These are phyloP conservation scores for Phytopythium vexans DNA, from an alignment of 352 stramenopile species.

Conservation along the genomic window DNA sequence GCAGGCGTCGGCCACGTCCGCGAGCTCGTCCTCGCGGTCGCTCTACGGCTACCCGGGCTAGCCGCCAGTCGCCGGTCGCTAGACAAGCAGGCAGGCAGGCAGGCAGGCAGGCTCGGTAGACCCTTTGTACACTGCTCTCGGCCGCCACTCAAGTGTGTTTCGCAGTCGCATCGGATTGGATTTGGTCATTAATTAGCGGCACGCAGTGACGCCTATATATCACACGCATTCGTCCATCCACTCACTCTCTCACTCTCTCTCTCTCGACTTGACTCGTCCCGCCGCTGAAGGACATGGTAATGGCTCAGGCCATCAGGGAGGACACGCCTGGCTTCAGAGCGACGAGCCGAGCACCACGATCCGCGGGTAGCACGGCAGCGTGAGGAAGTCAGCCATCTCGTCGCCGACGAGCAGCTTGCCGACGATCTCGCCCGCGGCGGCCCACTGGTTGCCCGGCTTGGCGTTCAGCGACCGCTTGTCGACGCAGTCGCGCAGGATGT, in stretches of 20 bases:
- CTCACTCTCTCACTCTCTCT: background rate
- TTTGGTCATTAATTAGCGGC: too few relatives aligned
- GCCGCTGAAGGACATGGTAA: too few relatives aligned
- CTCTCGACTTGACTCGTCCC: background rate
- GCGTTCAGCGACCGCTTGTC: conserved; percentile 48
- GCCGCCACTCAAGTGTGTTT: too few relatives aligned
- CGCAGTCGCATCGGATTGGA: too few relatives aligned
- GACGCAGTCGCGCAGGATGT: conserved; percentile 65
- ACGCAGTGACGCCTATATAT: background rate
- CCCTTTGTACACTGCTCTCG: too few relatives aligned
- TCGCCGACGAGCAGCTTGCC: conserved; percentile 70
- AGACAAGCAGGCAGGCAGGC: too few relatives aligned
- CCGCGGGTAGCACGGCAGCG: conserved; percentile 78
- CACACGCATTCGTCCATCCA: background rate
- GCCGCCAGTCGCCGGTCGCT: too few relatives aligned
- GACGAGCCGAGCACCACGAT: conserved; percentile 68
- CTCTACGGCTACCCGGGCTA: conserved; percentile 7
- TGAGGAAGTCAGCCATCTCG: conserved; percentile 82
- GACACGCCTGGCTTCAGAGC: conserved; percentile 50
- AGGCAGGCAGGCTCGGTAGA: too few relatives aligned
- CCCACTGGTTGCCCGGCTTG: conserved; percentile 55
- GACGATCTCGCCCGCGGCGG: conserved; percentile 56
- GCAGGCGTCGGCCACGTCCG: conserved; percentile 12
- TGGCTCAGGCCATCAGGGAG: background rate
- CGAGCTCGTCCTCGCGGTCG: conserved; percentile 2